Evolutionary conservation across 805 yeast genomes (phyloP).

Genomic region (Komagataella pseudopastoris): DNA sequence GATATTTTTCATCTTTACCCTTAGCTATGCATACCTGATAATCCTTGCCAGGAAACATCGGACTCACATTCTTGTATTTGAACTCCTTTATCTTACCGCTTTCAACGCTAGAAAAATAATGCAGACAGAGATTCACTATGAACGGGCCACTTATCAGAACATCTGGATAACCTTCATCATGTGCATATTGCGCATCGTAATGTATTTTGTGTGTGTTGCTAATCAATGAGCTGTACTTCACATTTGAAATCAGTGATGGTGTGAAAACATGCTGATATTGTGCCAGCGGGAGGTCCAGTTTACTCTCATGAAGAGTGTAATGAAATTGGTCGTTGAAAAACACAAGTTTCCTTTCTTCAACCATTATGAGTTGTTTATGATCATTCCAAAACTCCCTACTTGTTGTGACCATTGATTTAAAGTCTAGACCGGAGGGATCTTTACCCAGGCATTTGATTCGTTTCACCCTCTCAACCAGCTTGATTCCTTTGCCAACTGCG

Average conservation of each 20-base stretch:
- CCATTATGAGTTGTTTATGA: neutral
- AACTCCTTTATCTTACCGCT: conserved; percentile 16
- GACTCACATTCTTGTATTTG: conserved; percentile 34
- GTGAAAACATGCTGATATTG: conserved; percentile 14
- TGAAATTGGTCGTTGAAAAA: conserved; percentile 3
- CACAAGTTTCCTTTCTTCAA: neutral
- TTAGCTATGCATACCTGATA: conserved; percentile 13
- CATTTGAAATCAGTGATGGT: conserved; percentile 29
- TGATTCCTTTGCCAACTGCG: conserved; percentile 21
- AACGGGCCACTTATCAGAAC: conserved; percentile 77
- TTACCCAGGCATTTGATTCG: conserved; percentile 20
- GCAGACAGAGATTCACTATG: conserved; percentile 43
- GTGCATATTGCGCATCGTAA: conserved; percentile 45
- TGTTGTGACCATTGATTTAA: conserved; percentile 4
- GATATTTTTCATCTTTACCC: conserved; percentile 4
- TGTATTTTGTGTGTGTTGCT: conserved; percentile 82
- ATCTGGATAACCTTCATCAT: conserved; percentile 44
- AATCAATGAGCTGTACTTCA: conserved; percentile 62
- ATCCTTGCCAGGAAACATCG: conserved; percentile 30
- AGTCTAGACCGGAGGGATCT: conserved; percentile 2
- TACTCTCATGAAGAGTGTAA: neutral
- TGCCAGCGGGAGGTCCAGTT: conserved; percentile 5
- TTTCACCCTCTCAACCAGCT: conserved; percentile 40
- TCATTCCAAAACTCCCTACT: conserved; percentile 1
- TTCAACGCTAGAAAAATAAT: conserved; percentile 26